Percentiles rank a stretch among this genome's conserved stretches.
Evolutionary conservation across 2,329 filamentous ascomycete species (phyloP).

Genomic region (Cryoendolithus antarcticus): DNA sequence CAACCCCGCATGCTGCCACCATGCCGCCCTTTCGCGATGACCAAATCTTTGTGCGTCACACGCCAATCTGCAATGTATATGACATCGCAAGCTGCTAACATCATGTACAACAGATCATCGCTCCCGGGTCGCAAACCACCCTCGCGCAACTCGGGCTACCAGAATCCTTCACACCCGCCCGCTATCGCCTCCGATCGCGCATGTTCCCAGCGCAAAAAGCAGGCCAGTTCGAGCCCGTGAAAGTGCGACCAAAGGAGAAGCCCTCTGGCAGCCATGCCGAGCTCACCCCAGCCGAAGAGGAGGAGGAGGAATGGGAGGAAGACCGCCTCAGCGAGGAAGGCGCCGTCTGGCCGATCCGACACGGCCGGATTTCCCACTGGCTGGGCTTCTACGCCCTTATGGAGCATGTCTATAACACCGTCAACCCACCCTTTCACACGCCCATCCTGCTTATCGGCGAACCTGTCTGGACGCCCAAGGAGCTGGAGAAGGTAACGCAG

Average conservation of each 20-base stretch:
- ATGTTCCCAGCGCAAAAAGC: slow-evolving; percentile 76
- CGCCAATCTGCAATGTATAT: neutral
- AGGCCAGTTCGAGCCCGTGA: slow-evolving; percentile 70
- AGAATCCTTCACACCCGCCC: slow-evolving; percentile 84
- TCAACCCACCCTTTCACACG: slow-evolving; percentile 87
- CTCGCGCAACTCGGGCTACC: slow-evolving; percentile 81
- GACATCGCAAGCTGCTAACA: slow-evolving; percentile 5
- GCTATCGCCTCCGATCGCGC: slow-evolving; percentile 73
- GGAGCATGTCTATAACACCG: slow-evolving; percentile 76
- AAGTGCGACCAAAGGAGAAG: slow-evolving; percentile 46
- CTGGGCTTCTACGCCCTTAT: slow-evolving; percentile 85
- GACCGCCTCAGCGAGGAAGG: slow-evolving; percentile 79
- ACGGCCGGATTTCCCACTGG: slow-evolving; percentile 81
- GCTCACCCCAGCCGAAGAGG: slow-evolving; percentile 27
- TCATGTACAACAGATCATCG: slow-evolving; percentile 42
- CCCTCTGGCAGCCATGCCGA: slow-evolving; percentile 5
- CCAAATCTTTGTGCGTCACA: slow-evolving; percentile 19
- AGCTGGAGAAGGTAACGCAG: slow-evolving; percentile 76
- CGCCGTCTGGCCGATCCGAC: slow-evolving; percentile 73
- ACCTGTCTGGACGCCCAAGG: slow-evolving; percentile 78
- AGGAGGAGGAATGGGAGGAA: slow-evolving; percentile 66
- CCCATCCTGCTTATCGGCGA: slow-evolving; percentile 84
- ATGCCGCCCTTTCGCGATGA: slow-evolving; percentile 25
- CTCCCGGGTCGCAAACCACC: slow-evolving; percentile 76
- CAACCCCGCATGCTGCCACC: slow-evolving; percentile 1